Evolutionary conservation across 768 basidiomycete species (phyloP), one percentile per base, ranked within the genome.

Genomic region (Termitomyces bulborhizus): DNA sequence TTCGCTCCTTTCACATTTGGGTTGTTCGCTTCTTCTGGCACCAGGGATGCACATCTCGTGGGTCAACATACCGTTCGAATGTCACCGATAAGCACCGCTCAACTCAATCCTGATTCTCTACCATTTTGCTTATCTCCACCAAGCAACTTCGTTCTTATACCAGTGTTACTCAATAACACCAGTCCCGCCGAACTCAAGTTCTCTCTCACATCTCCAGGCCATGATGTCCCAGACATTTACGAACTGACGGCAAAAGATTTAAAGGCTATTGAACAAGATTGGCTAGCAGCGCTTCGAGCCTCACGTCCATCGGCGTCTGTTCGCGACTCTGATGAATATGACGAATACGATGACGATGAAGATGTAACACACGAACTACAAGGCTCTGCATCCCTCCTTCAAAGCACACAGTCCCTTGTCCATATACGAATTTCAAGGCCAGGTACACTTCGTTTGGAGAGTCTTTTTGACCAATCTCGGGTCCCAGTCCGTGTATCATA

Each of bases 11-110:
- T 83, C 15, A 76, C 75, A 13, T 78, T 86, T 41, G 81, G 81
- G 16, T 62, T 83, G 11, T 56, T 86, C 12, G 68, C 78, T 3
- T 61, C 73, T 21, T 66, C 74, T 39, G 65, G 62, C 16, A 64
- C 69, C 1, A 75, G 72, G 40, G 85, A 89, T 58, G 66, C 73
- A 4, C 85, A 90, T 65, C 72, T 91, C 7, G 79, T 85, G 32
- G 95, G 95, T 34, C 87, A 93, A 68, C 92, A 95, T 65, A 94
- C 92, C 0, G 88, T 98, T 50, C 84, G 88, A 60, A 86, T 95
- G 80, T 91, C 93, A 0, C 94, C 94, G 9, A 93, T 92, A 62
- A 92, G 93, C 67, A 97, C 94, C 2, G 95, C 94, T 4, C 85
- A 87, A 21, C 75, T 98, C 43, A 95, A 96, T 62, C 92, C 91